phyloP scores from a whole-genome alignment of 495 filamentous ascomycete species.

The Polyplosphaeria fusca region DNA sequence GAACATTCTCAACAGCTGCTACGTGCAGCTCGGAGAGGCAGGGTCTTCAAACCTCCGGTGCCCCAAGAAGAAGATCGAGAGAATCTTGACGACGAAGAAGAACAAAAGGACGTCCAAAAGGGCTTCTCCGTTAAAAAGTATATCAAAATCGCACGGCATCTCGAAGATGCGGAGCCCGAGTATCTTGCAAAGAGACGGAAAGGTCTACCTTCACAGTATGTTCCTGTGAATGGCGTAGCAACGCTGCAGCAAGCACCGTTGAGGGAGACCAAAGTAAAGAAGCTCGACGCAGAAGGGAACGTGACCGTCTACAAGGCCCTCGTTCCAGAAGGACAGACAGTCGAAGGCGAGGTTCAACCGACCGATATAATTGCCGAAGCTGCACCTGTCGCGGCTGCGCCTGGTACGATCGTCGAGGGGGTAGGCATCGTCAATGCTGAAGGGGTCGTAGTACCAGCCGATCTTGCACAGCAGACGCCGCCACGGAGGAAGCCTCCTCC shows the following conservation, averaged over 20 bases:
- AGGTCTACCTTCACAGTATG: slow-evolving; percentile 59
- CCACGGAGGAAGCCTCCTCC: slow-evolving; percentile 64
- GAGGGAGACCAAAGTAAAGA: slow-evolving; percentile 72
- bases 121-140: slow-evolving; percentile 74
- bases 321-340: slow-evolving; percentile 71
- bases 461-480: slow-evolving; percentile 45
- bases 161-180: slow-evolving; percentile 71
- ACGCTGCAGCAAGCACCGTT: slow-evolving; percentile 51
- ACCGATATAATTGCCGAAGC: slow-evolving; percentile 47
- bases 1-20: slow-evolving; percentile 75
- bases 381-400: slow-evolving; percentile 49
- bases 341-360: slow-evolving; percentile 74
- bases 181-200: slow-evolving; percentile 85
- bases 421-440: slow-evolving; percentile 60
- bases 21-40: slow-evolving; percentile 72
- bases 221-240: slow-evolving; percentile 47
- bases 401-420: slow-evolving; percentile 60
- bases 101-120: slow-evolving; percentile 52
- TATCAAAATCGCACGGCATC: slow-evolving; percentile 71
- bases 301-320: slow-evolving; percentile 76
- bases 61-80: slow-evolving; percentile 46
- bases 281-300: slow-evolving; percentile 73
- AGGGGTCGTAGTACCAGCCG: slow-evolving; percentile 58
- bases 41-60: slow-evolving; percentile 60
- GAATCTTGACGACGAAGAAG: slow-evolving; percentile 50